A percentile compares a stretch with the other conserved stretches of the same genome.
Conservation (phyloP, 2,329 filamentous ascomycete species). For the Fusarium multiceps region DNA sequence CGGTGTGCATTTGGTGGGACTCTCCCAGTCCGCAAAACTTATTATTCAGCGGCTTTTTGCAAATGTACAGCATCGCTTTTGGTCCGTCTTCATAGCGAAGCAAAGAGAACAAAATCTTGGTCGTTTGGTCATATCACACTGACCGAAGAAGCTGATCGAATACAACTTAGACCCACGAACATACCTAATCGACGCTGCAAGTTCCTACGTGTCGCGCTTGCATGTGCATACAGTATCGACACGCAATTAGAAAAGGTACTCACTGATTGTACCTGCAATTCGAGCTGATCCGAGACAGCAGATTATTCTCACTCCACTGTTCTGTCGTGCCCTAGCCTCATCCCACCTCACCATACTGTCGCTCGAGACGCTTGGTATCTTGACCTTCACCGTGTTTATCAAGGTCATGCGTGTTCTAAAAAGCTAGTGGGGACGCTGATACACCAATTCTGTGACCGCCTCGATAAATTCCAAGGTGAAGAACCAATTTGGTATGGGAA, state of each 20-base stretch:
- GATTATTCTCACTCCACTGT: constrained; percentile 2
- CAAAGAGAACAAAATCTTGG: neutral
- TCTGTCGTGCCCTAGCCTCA: neutral
- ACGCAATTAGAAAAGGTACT: neutral
- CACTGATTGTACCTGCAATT: neutral
- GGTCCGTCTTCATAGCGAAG: neutral
- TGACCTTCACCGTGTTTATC: constrained; percentile 29
- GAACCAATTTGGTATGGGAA: constrained; percentile 7
- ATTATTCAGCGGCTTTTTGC: neutral
- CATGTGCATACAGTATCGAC: constrained; percentile 1
- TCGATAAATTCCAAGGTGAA: constrained; percentile 33
- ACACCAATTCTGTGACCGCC: constrained; percentile 25
- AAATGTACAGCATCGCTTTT: neutral
- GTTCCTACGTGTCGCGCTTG: constrained; percentile 3
- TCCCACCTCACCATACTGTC: constrained; percentile 1
- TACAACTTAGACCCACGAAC: neutral
- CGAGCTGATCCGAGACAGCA: neutral
- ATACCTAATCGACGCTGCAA: neutral
- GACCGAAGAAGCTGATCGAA: neutral
- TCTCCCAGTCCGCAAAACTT: neutral
- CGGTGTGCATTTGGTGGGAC: constrained; percentile 24
- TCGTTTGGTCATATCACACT: neutral
- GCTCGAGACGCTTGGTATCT: neutral
- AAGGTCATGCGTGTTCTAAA: constrained; percentile 20
- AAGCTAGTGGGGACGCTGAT: constrained; percentile 16